phyloP scores from a whole-genome alignment of 495 filamentous ascomycete species.

The Podospora tetraspora region DNA sequence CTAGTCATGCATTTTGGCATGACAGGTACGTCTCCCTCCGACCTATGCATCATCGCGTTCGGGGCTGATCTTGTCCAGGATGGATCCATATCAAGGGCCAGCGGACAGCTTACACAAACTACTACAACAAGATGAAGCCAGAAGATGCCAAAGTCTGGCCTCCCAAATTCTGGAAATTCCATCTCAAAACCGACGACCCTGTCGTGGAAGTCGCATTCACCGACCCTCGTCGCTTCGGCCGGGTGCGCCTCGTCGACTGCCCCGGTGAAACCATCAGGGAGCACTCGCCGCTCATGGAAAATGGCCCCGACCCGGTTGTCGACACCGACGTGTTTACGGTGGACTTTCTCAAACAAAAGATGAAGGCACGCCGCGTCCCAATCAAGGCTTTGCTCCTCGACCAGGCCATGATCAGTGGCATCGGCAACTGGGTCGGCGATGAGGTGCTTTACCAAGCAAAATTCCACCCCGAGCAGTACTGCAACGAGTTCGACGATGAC shows the following conservation, averaged over 20 bases:
- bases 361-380: constrained; percentile 70
- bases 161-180: constrained; percentile 84
- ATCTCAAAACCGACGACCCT: constrained; percentile 56
- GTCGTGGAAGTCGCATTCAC: constrained; percentile 75
- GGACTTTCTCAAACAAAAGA: constrained; percentile 62
- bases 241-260: constrained; percentile 79
- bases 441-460: constrained; percentile 84
- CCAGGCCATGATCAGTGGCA: constrained; percentile 83
- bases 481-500: constrained; percentile 67
- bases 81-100: constrained; percentile 83
- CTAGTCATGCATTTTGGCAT: constrained; percentile 90
- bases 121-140: constrained; percentile 60
- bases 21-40: constrained; percentile 33
- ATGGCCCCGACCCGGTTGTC: constrained; percentile 89
- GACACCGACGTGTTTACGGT: constrained; percentile 70
- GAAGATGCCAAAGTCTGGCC: constrained; percentile 68
- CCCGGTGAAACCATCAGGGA: constrained; percentile 66
- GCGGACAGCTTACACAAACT: constrained; percentile 61
- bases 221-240: constrained; percentile 67
- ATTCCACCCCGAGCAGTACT: constrained; percentile 88
- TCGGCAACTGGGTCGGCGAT: constrained; percentile 96
- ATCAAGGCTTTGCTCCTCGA: constrained; percentile 84
- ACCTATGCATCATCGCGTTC: background rate
- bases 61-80: constrained; percentile 38
- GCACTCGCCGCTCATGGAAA: constrained; percentile 74